Base-by-base conservation (phyloP, 371 early-diverging fungal species). In the Mycotypha africana region DNA sequence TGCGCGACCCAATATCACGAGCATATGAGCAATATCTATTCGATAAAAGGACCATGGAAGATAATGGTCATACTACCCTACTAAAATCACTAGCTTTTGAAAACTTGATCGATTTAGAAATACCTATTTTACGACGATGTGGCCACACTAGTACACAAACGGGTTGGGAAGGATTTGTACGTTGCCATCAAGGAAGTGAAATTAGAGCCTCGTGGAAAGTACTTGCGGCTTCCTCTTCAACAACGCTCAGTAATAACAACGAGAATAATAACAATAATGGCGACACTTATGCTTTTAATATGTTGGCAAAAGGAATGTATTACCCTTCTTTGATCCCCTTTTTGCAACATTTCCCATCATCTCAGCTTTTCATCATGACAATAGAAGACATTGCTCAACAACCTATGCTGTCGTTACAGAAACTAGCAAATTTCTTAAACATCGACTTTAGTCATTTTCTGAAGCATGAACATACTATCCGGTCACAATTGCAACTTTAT, bases 1-100 rank as follows among this genome's bases (percentile, higher is more conserved):
- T 78, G 12, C 61, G 76, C 14, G 78, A 78, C 31, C 78, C 78
- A 0, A 78, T 78, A 23, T 67, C 71, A 22, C 65, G 78, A 36
- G 78, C 78, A n/a, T 75, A 75, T 47, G 57, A 67, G 34, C 75
- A 78, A 30, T 78, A 72, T 37, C 34, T 67, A 14, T 47, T 64
- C 33, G 65, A 53, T 38, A 42, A n/a, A n/a, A n/a, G n/a, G n/a
- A n/a, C n/a, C n/a, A n/a, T n/a, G n/a, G n/a, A n/a, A n/a, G n/a
- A n/a, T n/a, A n/a, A n/a, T n/a, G n/a, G n/a, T n/a, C n/a, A n/a
- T n/a, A n/a, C n/a, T n/a, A n/a, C n/a, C n/a, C n/a, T n/a, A n/a
- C n/a, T n/a, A n/a, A n/a, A n/a, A n/a, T n/a, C n/a, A n/a, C 15
- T 58, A 3, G 55, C 70, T 20, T 70, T 70, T 42, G 66, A 70